Evolutionary conservation across 2,329 filamentous ascomycete genomes (phyloP).

Genomic region (Kalmusia sp.): DNA sequence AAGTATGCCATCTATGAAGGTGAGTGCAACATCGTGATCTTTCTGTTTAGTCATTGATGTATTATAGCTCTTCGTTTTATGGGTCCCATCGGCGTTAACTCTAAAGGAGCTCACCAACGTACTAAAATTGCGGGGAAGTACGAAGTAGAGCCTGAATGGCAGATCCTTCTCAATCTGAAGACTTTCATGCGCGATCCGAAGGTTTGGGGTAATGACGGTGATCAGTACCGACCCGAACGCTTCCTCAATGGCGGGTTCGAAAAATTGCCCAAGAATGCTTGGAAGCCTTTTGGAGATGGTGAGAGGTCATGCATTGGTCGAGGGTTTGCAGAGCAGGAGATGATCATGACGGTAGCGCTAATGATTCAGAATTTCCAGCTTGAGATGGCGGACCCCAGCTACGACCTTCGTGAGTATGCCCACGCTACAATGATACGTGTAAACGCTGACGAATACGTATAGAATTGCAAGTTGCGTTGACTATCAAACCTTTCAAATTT

Average conservation of each 20-base stretch:
- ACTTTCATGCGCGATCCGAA: constrained; percentile 19
- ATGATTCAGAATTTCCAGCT: no score
- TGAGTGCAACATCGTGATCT: not conserved
- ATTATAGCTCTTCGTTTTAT: constrained; percentile 68
- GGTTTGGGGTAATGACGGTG: constrained; percentile 37
- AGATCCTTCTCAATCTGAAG: constrained; percentile 15
- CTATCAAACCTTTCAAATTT: no score
- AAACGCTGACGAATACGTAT: no score
- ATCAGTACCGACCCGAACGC: constrained; percentile 72
- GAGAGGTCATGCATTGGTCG: no score
- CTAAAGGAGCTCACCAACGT: constrained; percentile 17
- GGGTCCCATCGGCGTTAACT: constrained; percentile 11
- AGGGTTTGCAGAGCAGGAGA: no score
- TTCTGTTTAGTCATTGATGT: constrained; percentile 57
- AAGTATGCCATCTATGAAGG: constrained; percentile 68
- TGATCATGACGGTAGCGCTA: no score
- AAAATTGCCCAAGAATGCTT: no score
- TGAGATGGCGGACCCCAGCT: no score
- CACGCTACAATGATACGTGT: no score
- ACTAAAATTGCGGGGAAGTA: constrained; percentile 38
- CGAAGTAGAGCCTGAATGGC: constrained; percentile 29
- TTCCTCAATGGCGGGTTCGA: constrained; percentile 76
- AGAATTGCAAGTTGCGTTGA: no score
- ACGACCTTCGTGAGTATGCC: no score
- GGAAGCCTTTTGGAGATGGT: no score